Base-by-base conservation (phyloP, 2,329 filamentous ascomycete genomes). In the Aureobasidium sp. region DNA sequence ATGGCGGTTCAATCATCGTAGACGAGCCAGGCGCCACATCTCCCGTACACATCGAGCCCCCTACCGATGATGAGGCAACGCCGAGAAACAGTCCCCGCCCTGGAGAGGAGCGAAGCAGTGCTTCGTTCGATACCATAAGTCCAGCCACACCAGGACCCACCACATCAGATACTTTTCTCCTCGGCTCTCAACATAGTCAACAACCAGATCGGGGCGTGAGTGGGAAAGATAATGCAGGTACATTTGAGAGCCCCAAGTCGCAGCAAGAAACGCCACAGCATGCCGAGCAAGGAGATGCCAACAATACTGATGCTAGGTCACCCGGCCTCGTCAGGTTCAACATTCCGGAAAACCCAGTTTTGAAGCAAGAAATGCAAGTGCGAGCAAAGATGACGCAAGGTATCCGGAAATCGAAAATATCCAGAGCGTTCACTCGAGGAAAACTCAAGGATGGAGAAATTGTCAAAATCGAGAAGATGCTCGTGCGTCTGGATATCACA, bases 381-480 rank as follows among this genome's bases (percentile, higher is more conserved):
- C 73, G 72, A 59, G 74, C 74, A 8, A 73, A 73, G 59, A 68
- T 74, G 50, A 72, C 73, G 4, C 74, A 77, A 62, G 71, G 74
- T 67, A 71, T 69, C 13, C 68, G 73, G 11, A 71, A 72, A 64
- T 45, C 37, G 16, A 70, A 70, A 10, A 13, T 54, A 29, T 68
- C 72, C 21, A 69, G 68, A 15, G 71, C 66, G 30, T 63, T 78
- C 29, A 69, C 77, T 29, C 74, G 77, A 58, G 67, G 71, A 58
- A 75, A 73, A 63, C 69, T 76, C 48, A 75, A 76, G 54, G 80
- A 85, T 66, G 86, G 86, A 5, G 80, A 86, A 64, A 83, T 88
- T 57, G 75, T 88, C 62, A 87, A 87, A 71, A 85, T 86, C 72
- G 85, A 87, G 68, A 83, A 81, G 63, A 88, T 88, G 86, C 79